Evolutionary conservation across 495 filamentous ascomycete species (phyloP).

Genomic region (Hypoxylon fuscum): DNA sequence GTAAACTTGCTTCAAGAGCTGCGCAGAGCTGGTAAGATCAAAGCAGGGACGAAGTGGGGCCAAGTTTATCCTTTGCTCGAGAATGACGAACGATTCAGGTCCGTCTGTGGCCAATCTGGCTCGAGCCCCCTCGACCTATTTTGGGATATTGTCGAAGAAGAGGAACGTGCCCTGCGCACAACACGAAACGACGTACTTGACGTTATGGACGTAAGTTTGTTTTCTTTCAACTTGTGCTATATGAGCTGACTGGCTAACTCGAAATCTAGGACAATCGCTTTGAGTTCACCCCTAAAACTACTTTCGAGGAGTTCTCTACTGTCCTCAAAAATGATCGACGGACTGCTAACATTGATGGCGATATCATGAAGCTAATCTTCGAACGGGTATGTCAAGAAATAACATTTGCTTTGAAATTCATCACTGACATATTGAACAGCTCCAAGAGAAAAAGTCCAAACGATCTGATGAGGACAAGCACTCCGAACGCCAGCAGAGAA

Average conservation of each 20-base stretch:
- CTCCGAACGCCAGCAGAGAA: conserved; percentile 84
- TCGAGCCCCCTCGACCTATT: conserved; percentile 94
- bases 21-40: conserved; percentile 80
- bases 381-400: conserved; percentile 62
- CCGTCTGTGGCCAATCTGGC: conserved; percentile 85
- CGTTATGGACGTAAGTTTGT: conserved; percentile 81
- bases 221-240: not conserved
- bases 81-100: conserved; percentile 83
- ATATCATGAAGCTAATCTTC: conserved; percentile 80
- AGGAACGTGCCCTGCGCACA: conserved; percentile 82
- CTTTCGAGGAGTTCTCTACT: conserved; percentile 83
- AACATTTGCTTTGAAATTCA: not conserved
- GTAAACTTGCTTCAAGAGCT: conserved; percentile 76
- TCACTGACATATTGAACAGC: conserved; percentile 54
- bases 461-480: conserved; percentile 87
- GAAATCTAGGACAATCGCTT: conserved; percentile 79
- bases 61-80: conserved; percentile 80
- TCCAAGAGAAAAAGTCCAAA: conserved; percentile 74
- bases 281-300: conserved; percentile 86
- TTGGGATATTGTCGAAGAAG: conserved; percentile 96
- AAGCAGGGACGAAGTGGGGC: conserved; percentile 90
- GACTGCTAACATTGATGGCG: conserved; percentile 81
- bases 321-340: conserved; percentile 83
- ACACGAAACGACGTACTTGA: conserved; percentile 88
- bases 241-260: conserved; percentile 5